phyloP scores from a whole-genome alignment of 192 early-diverging fungal species.

The Neocallimastix lanati region DNA sequence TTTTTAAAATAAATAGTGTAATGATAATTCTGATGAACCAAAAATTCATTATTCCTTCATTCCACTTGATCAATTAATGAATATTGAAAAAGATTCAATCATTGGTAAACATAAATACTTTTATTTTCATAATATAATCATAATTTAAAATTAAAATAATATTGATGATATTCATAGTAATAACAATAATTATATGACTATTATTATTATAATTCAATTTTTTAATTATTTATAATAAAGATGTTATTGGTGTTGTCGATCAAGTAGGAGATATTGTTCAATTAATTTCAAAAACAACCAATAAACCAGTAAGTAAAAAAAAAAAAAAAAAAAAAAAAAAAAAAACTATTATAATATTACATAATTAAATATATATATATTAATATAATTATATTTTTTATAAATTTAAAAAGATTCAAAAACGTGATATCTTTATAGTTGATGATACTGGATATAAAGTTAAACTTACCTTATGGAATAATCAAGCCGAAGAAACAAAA shows the following conservation, averaged over 20 bases:
- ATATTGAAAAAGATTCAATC: constrained; percentile 45
- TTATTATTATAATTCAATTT: too few species aligned
- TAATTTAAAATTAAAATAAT: too few species aligned
- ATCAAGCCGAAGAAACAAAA: constrained; percentile 48
- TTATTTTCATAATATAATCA: too few species aligned
- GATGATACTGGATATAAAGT: constrained; percentile 55
- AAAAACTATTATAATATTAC: too few species aligned
- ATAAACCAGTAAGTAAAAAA: constrained; percentile 25
- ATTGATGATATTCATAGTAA: too few species aligned
- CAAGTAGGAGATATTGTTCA: constrained; percentile 30
- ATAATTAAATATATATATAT: too few species aligned
- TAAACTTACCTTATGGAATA: constrained; percentile 71
- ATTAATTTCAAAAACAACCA: constrained; percentile 43
- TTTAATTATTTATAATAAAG: constrained; percentile 12
- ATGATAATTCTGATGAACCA: constrained; percentile 26
- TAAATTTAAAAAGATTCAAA: constrained; percentile 27
- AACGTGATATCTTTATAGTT: constrained; percentile 66
- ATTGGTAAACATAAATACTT: constrained; percentile 36
- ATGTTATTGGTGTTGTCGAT: constrained; percentile 63
- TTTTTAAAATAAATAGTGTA: not conserved
- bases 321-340: too few species aligned
- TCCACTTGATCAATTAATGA: constrained; percentile 38
- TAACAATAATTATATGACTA: too few species aligned
- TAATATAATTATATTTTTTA: too few species aligned
- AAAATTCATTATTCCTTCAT: constrained; percentile 46